These are phyloP conservation scores for Ceratobasidium papillatum DNA, from an alignment of 1,284 basidiomycete genomes.

Conservation along the genomic window DNA sequence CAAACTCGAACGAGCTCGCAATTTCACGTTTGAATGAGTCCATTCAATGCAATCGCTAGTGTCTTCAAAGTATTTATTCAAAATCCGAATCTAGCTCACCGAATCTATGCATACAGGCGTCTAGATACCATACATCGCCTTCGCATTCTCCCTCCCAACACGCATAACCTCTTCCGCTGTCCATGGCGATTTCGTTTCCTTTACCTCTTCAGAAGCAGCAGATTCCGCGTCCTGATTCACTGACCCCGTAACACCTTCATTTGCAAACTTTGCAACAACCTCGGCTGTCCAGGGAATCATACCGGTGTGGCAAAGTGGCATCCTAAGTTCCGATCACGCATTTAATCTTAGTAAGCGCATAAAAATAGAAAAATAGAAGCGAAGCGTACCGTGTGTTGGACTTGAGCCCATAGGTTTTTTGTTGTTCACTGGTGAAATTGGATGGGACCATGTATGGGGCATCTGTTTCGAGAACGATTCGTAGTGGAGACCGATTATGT, in stretches of 20 bases:
- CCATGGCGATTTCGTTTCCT: constrained; percentile 53
- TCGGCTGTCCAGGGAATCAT: constrained; percentile 87
- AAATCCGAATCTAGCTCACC: background rate
- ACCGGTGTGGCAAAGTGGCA: constrained; percentile 76
- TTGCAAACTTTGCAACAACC: constrained; percentile 65
- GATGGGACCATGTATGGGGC: constrained; percentile 84
- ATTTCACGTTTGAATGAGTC: too few species aligned
- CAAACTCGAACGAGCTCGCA: too few species aligned
- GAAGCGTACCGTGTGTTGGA: constrained; percentile 22
- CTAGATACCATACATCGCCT: constrained; percentile 67
- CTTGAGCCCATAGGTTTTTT: constrained; percentile 35
- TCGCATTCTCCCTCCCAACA: constrained; percentile 71
- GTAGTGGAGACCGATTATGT: constrained; percentile 53
- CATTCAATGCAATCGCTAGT: too few species aligned
- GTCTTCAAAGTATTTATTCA: background rate
- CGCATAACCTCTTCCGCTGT: constrained; percentile 65
- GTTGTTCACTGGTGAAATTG: constrained; percentile 57
- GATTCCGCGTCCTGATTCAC: constrained; percentile 14
- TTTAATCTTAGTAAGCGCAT: constrained; percentile 59
- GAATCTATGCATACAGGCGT: background rate
- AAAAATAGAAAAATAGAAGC: constrained; percentile 61
- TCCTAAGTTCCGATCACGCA: constrained; percentile 50
- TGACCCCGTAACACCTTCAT: background rate
- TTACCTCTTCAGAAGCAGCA: constrained; percentile 1
- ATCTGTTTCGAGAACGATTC: constrained; percentile 81